Conservation (phyloP, 2,329 filamentous ascomycete species). For the Aspergillus tanneri region DNA sequence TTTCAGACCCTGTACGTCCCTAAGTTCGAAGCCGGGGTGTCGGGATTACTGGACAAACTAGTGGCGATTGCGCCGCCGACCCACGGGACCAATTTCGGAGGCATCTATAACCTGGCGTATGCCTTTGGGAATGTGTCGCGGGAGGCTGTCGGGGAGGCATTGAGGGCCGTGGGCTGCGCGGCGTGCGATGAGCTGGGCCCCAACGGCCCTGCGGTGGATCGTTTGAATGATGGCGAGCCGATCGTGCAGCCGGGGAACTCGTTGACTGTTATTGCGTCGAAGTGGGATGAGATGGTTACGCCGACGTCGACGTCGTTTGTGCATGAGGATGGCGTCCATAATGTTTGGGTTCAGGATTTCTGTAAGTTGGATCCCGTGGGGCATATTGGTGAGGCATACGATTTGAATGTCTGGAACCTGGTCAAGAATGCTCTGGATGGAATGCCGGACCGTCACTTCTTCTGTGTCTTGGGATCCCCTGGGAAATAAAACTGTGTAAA, state of each 20-base stretch:
- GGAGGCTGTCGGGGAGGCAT: slow-evolving; percentile 21
- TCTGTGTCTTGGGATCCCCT: slow-evolving; percentile 31
- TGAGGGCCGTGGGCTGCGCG: slow-evolving; percentile 32
- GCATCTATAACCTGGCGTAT: slow-evolving; percentile 31
- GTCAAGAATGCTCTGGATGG: slow-evolving; percentile 38
- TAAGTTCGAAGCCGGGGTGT: slow-evolving; percentile 35
- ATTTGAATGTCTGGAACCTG: slow-evolving; percentile 41
- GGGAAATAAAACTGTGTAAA: slow-evolving; percentile 22
- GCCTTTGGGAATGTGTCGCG: slow-evolving; percentile 28
- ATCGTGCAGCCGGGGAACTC: slow-evolving; percentile 37
- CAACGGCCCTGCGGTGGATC: slow-evolving; percentile 28
- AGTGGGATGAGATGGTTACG: slow-evolving; percentile 37
- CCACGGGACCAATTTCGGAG: slow-evolving; percentile 32
- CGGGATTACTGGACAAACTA: slow-evolving; percentile 32
- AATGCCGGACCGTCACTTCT: slow-evolving; percentile 27
- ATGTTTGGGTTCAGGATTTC: slow-evolving; percentile 34
- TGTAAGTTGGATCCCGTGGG: slow-evolving; percentile 37
- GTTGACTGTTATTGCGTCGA: slow-evolving; percentile 37
- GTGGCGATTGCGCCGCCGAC: slow-evolving; percentile 40
- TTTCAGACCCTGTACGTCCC: slow-evolving; percentile 44
- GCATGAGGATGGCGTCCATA: slow-evolving; percentile 33
- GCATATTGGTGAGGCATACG: slow-evolving; percentile 41
- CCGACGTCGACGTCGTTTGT: slow-evolving; percentile 33
- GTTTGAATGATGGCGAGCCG: slow-evolving; percentile 34
- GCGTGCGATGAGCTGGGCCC: slow-evolving; percentile 35